A percentile compares a stretch with the other conserved stretches of the same genome.
These are phyloP conservation scores for Boletus patriciae DNA, from an alignment of 768 basidiomycete genomes.

Conservation along the genomic window DNA sequence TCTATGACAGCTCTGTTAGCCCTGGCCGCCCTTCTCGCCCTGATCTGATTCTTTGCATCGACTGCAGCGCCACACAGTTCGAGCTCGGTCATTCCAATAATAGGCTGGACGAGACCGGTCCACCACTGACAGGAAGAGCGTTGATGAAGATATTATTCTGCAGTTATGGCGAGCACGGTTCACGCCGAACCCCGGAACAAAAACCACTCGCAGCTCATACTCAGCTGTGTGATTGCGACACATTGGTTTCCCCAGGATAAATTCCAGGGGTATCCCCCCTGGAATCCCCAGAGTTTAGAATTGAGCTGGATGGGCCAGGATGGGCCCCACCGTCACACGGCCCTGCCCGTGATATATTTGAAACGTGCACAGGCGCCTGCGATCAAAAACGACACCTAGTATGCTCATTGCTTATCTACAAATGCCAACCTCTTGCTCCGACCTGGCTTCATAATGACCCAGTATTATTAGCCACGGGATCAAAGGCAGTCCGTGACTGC, in stretches of 20 bases:
- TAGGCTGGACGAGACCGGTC: constrained; percentile 5
- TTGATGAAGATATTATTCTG: neutral
- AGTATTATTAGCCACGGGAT: constrained; percentile 14
- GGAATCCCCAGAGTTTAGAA: constrained; percentile 2
- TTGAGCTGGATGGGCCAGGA: neutral
- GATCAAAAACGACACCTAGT: neutral
- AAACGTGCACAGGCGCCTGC: neutral
- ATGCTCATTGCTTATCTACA: constrained; percentile 14
- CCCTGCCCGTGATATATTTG: constrained; percentile 9
- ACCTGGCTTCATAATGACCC: neutral
- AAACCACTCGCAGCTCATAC: neutral
- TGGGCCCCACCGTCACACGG: constrained; percentile 1
- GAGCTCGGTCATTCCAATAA: constrained; percentile 9
- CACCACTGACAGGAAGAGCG: neutral
- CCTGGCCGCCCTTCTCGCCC: constrained; percentile 9
- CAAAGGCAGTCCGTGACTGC: constrained; percentile 9
- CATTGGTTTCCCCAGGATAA: neutral
- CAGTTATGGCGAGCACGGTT: neutral
- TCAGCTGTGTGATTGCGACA: neutral
- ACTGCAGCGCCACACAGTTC: constrained; percentile 17
- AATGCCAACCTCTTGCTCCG: neutral
- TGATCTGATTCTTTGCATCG: constrained; percentile 12
- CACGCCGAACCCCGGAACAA: constrained; percentile 20
- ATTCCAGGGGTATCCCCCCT: constrained; percentile 7
- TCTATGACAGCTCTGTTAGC: constrained; percentile 1